phyloP scores from a whole-genome alignment of 148 eudicot genomes.

The Talinum fruticosum region DNA sequence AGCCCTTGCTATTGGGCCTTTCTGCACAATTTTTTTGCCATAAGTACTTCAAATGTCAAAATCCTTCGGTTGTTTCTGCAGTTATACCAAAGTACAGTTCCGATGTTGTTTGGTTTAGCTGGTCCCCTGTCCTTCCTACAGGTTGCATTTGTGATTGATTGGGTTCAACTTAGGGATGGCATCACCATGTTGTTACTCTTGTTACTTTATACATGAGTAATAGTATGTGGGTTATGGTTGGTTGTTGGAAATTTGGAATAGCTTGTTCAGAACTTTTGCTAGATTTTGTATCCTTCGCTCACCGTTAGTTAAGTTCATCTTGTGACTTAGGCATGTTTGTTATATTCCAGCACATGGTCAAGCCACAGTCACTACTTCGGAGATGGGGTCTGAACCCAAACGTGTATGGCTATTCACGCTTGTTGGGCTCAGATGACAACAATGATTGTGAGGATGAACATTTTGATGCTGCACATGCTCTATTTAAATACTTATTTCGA shows the following conservation, averaged over 20 bases:
- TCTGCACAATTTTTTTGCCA: no score
- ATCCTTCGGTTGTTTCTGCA: no score
- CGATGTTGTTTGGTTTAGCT: neutral
- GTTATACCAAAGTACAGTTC: neutral
- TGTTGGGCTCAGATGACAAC: neutral
- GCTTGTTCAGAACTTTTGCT: conserved; percentile 4
- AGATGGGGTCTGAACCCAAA: conserved; percentile 20
- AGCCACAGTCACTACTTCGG: conserved; percentile 26
- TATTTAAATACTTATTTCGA: neutral
- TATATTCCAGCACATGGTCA: conserved; percentile 34
- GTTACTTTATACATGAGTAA: neutral
- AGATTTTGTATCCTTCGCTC: neutral
- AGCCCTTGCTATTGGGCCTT: neutral
- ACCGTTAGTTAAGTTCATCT: neutral
- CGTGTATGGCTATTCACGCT: conserved; percentile 1
- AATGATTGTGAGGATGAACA: conserved; percentile 1
- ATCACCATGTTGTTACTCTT: neutral
- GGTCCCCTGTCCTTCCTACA: neutral
- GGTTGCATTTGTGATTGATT: neutral
- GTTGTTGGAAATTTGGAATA: neutral
- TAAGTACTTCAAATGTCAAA: no score
- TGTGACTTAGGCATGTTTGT: conserved; percentile 18
- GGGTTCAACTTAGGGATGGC: neutral
- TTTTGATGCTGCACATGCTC: neutral
- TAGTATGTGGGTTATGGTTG: neutral